Evolutionary conservation across 352 stramenopile genomes (phyloP), one percentile per base, ranked within the genome.

Genomic region (Saprolegnia parasitica): DNA sequence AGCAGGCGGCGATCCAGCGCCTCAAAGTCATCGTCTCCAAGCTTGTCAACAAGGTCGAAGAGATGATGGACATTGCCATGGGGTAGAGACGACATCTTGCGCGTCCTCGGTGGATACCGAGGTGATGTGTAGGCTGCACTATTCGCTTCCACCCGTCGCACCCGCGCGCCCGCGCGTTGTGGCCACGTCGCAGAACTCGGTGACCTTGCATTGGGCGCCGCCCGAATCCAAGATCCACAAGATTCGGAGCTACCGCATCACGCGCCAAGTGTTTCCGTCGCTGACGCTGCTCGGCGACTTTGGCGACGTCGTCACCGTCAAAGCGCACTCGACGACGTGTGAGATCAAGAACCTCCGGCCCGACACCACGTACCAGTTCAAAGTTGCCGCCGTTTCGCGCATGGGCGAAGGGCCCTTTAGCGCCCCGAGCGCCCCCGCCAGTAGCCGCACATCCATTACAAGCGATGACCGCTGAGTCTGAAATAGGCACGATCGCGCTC

Each of bases 11-110:
- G 0, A 84, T 96, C 61, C 81, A 91, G 65, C 82, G 86, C 0
- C 79, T 96, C 13, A 94, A 93, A 58, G 83, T 93, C 6, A 94
- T 94, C 62, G 87, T 96, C 5, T 93, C 84, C 0, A 94, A 93
- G 67, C 76, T 94, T 0, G 87, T 96, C 0, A 86, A 96, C 65
- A 94, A 94, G 58, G 84, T 94, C 9, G 84, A 93, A 72, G 87
- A 96, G 63, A 78, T 96, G 45, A 93, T 96, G 86, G 87, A 96
- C 62, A 94, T 96, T 45, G 87, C 87, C 0, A 86, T 91, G 72
- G 87, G 86, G 66, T 72, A 62, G 20, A 4, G 20, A 21, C n/a
- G 20, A 49, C 49, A 4, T 50, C 40, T 50, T 66, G 46, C 20
- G 16, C 8, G 8, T 29, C 6, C 9, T 23, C 10, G 23, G 32